phyloP scores from a whole-genome alignment of 1,284 basidiomycete genomes.

The Meripilus lineatus region DNA sequence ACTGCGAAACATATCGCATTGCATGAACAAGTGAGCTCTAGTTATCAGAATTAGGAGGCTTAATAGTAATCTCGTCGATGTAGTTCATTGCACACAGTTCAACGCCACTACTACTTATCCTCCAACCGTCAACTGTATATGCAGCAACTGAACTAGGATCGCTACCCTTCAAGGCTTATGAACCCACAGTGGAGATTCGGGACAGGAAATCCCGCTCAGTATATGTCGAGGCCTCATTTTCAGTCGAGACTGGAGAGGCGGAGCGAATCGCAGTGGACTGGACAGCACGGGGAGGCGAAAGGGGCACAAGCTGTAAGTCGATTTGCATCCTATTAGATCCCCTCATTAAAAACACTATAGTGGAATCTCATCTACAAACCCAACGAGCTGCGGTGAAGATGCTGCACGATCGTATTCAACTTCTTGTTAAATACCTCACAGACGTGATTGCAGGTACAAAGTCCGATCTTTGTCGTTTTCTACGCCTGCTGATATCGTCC shows the following conservation, averaged over 20 bases:
- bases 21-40: constrained; percentile 69
- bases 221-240: constrained; percentile 79
- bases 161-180: constrained; percentile 86
- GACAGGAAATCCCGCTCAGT: constrained; percentile 73
- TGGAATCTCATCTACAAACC: constrained; percentile 84
- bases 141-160: constrained; percentile 52
- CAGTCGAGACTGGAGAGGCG: constrained; percentile 96
- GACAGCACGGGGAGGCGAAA: constrained; percentile 86
- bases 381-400: constrained; percentile 95
- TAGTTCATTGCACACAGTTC: constrained; percentile 73
- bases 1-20: constrained; percentile 71
- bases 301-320: constrained; percentile 70
- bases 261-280: constrained; percentile 98
- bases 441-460: constrained; percentile 59
- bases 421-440: constrained; percentile 80
- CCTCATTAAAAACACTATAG: too few species aligned
- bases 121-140: constrained; percentile 51
- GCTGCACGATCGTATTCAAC: constrained; percentile 85
- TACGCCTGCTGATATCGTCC: not conserved
- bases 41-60: constrained; percentile 6
- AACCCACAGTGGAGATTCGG: constrained; percentile 79
- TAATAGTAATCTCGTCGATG: constrained; percentile 4
- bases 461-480: not conserved
- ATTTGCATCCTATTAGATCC: not conserved
- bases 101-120: constrained; percentile 70